Evolutionary conservation across 768 basidiomycete genomes (phyloP).

Genomic region (Lepiota brunneoincarnata): DNA sequence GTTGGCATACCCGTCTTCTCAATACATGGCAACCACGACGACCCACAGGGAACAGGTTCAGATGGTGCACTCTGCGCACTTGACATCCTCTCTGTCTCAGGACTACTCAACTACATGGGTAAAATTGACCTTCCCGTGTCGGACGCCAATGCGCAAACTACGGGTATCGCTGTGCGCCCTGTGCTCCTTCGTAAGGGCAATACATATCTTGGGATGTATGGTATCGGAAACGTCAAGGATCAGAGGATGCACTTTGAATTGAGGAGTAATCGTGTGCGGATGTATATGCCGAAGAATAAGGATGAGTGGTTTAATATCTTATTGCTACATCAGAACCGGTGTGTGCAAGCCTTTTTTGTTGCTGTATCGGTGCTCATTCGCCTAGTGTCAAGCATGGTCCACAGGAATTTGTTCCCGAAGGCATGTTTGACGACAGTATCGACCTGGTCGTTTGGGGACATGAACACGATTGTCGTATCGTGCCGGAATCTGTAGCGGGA

Average conservation of each 20-base stretch:
- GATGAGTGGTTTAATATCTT: slow-evolving; percentile 95
- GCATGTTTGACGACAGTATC: slow-evolving; percentile 94
- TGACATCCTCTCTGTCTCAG: slow-evolving; percentile 91
- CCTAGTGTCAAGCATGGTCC: slow-evolving; percentile 89
- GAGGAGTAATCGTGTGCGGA: slow-evolving; percentile 87
- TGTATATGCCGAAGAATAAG: slow-evolving; percentile 94
- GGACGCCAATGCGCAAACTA: slow-evolving; percentile 60
- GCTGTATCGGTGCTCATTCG: not conserved
- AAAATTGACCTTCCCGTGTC: slow-evolving; percentile 85
- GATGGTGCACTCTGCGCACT: slow-evolving; percentile 96
- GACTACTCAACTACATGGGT: slow-evolving; percentile 96
- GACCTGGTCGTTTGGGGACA: slow-evolving; percentile 98
- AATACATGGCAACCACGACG: slow-evolving; percentile 99
- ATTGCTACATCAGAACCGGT: slow-evolving; percentile 96
- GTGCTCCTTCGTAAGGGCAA: slow-evolving; percentile 88
- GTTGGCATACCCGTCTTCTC: slow-evolving; percentile 97
- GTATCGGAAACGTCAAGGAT: slow-evolving; percentile 96
- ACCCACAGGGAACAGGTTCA: slow-evolving; percentile 93
- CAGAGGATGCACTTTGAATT: slow-evolving; percentile 96
- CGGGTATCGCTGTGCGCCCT: slow-evolving; percentile 84
- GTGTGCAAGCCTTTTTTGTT: slow-evolving; percentile 17
- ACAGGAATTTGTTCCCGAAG: slow-evolving; percentile 92
- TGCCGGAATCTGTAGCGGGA: slow-evolving; percentile 87
- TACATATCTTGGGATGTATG: slow-evolving; percentile 88
- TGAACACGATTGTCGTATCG: slow-evolving; percentile 95